These are phyloP conservation scores for Termitomyces sp. DNA, from an alignment of 768 basidiomycete species.

Conservation along the genomic window DNA sequence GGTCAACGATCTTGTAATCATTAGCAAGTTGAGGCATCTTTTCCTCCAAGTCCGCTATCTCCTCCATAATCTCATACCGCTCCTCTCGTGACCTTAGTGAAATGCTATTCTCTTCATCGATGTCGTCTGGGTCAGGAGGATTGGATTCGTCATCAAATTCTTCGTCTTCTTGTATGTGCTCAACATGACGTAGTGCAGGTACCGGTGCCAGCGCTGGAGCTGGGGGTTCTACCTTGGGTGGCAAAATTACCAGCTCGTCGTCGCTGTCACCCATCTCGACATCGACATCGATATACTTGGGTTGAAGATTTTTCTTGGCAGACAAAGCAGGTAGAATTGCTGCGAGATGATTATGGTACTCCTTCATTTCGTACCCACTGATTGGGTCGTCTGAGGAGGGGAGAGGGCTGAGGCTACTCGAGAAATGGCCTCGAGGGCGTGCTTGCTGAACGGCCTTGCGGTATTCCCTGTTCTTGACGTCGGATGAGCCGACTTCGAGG, in stretches of 20 bases:
- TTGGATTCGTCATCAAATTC: constrained; percentile 26
- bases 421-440: constrained; percentile 15
- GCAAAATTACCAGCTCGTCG: constrained; percentile 25
- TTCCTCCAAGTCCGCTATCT: constrained; percentile 69
- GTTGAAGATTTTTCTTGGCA: constrained; percentile 9
- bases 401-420: constrained; percentile 18
- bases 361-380: constrained; percentile 33
- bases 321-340: constrained; percentile 32
- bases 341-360: constrained; percentile 51
- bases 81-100: constrained; percentile 60
- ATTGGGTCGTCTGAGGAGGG: constrained; percentile 57
- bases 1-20: constrained; percentile 80
- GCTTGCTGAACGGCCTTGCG: constrained; percentile 29
- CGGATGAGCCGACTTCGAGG: constrained; percentile 63
- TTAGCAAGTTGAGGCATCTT: constrained; percentile 62
- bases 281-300: constrained; percentile 40
- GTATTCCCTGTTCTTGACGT: constrained; percentile 47
- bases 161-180: not conserved
- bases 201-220: not conserved
- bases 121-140: constrained; percentile 31
- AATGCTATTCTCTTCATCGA: constrained; percentile 62
- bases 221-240: not conserved
- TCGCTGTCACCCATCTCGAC: constrained; percentile 46
- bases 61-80: constrained; percentile 66
- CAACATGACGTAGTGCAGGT: not conserved